Base-by-base conservation (phyloP, 768 basidiomycete species). In the Pleurotus eryngii region DNA sequence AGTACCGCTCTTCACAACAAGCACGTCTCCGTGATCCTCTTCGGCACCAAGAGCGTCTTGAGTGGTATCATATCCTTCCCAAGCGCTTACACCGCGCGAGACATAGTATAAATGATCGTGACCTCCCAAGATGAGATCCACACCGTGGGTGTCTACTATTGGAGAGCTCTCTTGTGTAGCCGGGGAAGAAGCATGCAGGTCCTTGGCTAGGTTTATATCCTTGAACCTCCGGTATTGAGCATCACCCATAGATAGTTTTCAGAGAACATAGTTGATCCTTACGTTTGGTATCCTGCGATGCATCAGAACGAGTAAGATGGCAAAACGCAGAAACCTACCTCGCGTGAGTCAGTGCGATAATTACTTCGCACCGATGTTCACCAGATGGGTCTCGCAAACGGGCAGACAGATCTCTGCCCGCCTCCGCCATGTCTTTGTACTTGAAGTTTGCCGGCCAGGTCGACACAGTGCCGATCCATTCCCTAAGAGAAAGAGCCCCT, bases 51-150 rank as follows among this genome's bases (percentile, higher is more conserved):
- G 77, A 26, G 81, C 77, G 3, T 74, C 67, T 45, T 77, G 62
- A 3, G 68, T 71, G 17, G 76, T 65, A 60, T 92, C 81, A 59
- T 84, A 87, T 54, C 77, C 80, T 24, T 88, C 82, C 90, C 90
- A 92, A 4, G 73, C 67, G 40, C 74, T 77, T 14, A 84, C 80
- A 8, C 89, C 91, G 61, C 78, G 82, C 37, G 86, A 83, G 42
- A 82, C 79, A 66, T 82, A 92, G 71, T 91, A 92, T 3, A 89
- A 73, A 60, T 96, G 94, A 66, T 96, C 94, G 64, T 96, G 94
- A 2, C 94, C 94, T 3, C 94, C 94, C 2, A 95, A 79, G 40
- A 95, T 70, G 22, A 95, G 71, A 65, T 95, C 94, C 2, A 87
- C 87, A 5, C 94, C 94, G 60, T 96, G 92, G 46, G 75, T 67